Evolutionary conservation across 352 stramenopile genomes (phyloP), one percentile per base, ranked within the genome.

Genomic region (Globisporangium megalacanthum): DNA sequence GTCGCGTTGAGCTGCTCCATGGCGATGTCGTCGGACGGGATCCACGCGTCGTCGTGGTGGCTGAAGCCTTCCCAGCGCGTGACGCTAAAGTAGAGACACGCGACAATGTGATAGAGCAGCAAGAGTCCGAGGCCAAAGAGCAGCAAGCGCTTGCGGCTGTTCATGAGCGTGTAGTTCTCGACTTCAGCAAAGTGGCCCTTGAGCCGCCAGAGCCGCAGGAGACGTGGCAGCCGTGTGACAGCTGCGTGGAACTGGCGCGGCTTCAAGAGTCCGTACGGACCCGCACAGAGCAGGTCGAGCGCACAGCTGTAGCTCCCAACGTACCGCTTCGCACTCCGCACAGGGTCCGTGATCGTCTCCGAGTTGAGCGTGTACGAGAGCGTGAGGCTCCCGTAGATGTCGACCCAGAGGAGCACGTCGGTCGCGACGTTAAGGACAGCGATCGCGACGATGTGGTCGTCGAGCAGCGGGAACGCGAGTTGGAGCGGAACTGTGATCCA

Each of bases 31-130:
- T 81, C 62, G 0, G 69, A 77, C 6, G 74, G 72, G 31, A 84
- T 69, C 72, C 70, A 84, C 48, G 69, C 49, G 25, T 80, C 60
- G 50, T 75, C 65, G n/a, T 61, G 54, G 13, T 54, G 42, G 35
- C 74, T 84, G 25, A 73, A 84, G 17, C 74, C 72, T 17, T 79
- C 74, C 22, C 72, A 48, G 39, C 67, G 66, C 5, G 74, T 82
- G 44, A 69, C 69, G 58, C 72, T 80, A 20, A 84, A 84, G 55
- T 78, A 61, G 39, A 84, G 48, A 25, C 74, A 84, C 4, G 74
- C 68, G n/a, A 79, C 72, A 25, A 84, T 50, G 54, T 82, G 74
- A 37, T 81, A 81, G 15, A 84, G 52, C 69, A 82, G 72, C 8
- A 84, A 48, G 15, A 83, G 66, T 19, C 70, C 46, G 1, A 84